Evolutionary conservation across 73 alveolate species (phyloP).

Genomic region (Paramecium pentaurelia): DNA sequence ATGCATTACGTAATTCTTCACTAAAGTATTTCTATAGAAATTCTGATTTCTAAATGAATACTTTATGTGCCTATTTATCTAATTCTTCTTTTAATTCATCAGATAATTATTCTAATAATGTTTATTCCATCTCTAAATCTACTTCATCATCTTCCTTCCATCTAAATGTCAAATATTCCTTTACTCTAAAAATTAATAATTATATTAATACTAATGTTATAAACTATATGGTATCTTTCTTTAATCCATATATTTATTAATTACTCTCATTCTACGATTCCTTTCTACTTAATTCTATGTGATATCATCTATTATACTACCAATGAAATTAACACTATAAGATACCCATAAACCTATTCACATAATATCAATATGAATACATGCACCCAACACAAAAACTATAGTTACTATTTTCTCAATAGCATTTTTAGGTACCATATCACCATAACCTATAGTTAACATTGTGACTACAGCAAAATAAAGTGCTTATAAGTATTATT

Average conservation of each 20-base stretch:
- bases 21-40: not conserved
- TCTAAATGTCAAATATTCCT: constrained; percentile 19
- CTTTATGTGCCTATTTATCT: constrained; percentile 23
- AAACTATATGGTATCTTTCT: not conserved
- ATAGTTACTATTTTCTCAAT: not conserved
- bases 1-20: not conserved
- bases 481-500: not conserved
- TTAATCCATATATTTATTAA: not conserved
- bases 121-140: not conserved
- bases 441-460: constrained; percentile 43
- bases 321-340: constrained; percentile 9
- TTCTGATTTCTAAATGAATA: not conserved
- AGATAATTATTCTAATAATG: not conserved
- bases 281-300: constrained; percentile 10
- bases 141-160: constrained; percentile 43
- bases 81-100: constrained; percentile 32
- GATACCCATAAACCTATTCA: constrained; percentile 21
- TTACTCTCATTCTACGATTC: not conserved
- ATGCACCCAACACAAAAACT: not conserved
- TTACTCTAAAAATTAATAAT: not conserved
- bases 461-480: constrained; percentile 23
- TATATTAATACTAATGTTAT: not conserved
- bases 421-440: constrained; percentile 11
- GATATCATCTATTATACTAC: constrained; percentile 17
- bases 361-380: not conserved